Percentiles rank a stretch among this genome's conserved stretches.
Conservation (phyloP, 2,329 filamentous ascomycete genomes). For the Meredithiella fracta region DNA sequence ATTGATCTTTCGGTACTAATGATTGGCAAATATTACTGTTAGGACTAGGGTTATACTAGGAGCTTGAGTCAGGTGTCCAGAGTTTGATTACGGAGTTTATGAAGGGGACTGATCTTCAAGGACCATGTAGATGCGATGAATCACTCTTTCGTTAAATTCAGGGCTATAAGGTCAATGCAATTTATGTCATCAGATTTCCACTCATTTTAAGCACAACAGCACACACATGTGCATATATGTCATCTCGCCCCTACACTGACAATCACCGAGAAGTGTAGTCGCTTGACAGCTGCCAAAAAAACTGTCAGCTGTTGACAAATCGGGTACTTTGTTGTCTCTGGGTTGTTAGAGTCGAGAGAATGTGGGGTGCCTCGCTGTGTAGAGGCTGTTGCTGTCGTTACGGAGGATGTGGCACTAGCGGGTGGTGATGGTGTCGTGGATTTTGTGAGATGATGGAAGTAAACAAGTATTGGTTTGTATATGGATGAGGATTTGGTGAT, state of each 20-base stretch:
- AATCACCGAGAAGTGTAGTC: no score
- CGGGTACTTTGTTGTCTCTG: background rate
- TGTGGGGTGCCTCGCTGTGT: background rate
- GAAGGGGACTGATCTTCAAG: slow-evolving; percentile 28
- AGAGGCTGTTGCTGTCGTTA: slow-evolving; percentile 2
- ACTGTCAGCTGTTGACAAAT: no score
- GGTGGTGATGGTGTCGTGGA: background rate
- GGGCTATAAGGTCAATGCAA: background rate
- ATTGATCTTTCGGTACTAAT: no score
- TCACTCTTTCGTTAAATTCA: background rate
- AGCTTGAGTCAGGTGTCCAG: no score
- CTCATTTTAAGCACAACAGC: no score
- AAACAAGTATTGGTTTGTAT: background rate
- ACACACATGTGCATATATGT: no score
- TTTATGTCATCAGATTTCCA: no score
- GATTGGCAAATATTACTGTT: no score
- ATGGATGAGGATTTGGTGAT: background rate
- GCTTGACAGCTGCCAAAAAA: background rate
- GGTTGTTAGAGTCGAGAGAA: background rate
- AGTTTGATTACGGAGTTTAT: slow-evolving; percentile 30
- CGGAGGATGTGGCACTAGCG: background rate
- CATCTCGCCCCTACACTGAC: no score
- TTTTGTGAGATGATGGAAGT: background rate
- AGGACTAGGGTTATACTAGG: no score
- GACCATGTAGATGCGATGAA: background rate